Evolutionary conservation across 139 green algal species (phyloP).

Genomic region (Edaphochlamys debaryana): DNA sequence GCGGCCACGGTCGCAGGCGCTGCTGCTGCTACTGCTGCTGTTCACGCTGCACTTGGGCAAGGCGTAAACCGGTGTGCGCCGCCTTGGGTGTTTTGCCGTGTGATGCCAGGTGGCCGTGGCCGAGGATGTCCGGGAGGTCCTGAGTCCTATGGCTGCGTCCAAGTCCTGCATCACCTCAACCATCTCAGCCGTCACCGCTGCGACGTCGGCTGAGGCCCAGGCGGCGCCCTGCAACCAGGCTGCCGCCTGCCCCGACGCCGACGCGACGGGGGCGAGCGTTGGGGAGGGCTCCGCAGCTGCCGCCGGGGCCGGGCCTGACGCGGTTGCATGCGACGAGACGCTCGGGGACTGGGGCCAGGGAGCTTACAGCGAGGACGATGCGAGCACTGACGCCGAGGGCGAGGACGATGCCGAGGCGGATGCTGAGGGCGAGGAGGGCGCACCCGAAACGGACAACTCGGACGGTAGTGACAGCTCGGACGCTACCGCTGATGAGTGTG

Average conservation of each 20-base stretch:
- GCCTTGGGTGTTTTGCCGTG: no score
- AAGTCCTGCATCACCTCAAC: conserved; percentile 29
- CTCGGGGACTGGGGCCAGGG: neutral
- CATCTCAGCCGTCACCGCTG: neutral
- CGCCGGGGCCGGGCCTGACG: no score
- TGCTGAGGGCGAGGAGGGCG: neutral
- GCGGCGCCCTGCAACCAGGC: neutral
- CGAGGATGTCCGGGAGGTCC: conserved; percentile 35
- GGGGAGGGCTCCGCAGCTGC: no score
- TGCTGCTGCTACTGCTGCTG: no score
- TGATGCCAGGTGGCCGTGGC: conserved; percentile 16
- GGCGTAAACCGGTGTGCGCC: no score
- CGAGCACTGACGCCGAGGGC: no score
- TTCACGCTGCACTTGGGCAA: no score
- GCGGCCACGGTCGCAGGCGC: no score
- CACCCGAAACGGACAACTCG: no score
- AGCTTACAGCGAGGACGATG: neutral
- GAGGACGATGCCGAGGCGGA: neutral
- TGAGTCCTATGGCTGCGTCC: conserved; percentile 12
- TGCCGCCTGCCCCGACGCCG: neutral
- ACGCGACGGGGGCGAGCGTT: neutral
- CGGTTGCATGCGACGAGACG: no score
- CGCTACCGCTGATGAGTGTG: neutral
- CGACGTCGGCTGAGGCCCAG: neutral
- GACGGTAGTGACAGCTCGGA: neutral